A percentile compares a stretch with the other conserved stretches of the same genome.
These are phyloP conservation scores for Sporothrix phasma DNA, from an alignment of 2,329 filamentous ascomycete species.

Conservation along the genomic window DNA sequence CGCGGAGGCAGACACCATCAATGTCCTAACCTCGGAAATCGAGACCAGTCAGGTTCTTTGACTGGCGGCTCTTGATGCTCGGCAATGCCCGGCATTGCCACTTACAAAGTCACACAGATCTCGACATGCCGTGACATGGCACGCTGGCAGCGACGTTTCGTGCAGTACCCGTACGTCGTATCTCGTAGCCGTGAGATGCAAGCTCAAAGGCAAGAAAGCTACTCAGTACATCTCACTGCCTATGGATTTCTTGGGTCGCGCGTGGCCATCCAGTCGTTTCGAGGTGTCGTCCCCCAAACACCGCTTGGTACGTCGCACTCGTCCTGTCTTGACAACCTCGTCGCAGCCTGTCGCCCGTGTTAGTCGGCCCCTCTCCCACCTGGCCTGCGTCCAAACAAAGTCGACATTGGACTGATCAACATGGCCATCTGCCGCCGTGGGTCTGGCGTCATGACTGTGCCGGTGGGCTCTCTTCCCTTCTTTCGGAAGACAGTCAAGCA, in stretches of 20 bases:
- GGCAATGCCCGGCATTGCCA: too few relatives aligned
- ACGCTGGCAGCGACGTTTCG: too few relatives aligned
- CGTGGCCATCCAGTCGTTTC: background rate
- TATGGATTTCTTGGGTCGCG: background rate
- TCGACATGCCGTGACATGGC: too few relatives aligned
- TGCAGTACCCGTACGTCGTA: background rate
- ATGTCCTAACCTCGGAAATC: background rate
- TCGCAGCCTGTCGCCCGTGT: background rate
- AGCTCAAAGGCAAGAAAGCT: background rate
- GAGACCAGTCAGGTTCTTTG: too few relatives aligned
- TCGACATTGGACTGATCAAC: background rate
- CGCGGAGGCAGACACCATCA: background rate
- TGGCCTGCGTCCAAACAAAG: background rate
- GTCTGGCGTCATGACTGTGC: constrained; percentile 4
- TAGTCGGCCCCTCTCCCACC: background rate
- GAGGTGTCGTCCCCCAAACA: background rate
- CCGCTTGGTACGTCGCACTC: too few relatives aligned
- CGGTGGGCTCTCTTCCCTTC: background rate
- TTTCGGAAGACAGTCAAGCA: background rate
- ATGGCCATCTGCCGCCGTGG: background rate
- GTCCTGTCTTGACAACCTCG: background rate
- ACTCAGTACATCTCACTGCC: background rate
- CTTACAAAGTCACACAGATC: too few relatives aligned
- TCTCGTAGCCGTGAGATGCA: background rate
- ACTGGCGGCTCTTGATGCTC: background rate